phyloP scores from a whole-genome alignment of 164 flowering plant genomes.

The Santalum album region DNA sequence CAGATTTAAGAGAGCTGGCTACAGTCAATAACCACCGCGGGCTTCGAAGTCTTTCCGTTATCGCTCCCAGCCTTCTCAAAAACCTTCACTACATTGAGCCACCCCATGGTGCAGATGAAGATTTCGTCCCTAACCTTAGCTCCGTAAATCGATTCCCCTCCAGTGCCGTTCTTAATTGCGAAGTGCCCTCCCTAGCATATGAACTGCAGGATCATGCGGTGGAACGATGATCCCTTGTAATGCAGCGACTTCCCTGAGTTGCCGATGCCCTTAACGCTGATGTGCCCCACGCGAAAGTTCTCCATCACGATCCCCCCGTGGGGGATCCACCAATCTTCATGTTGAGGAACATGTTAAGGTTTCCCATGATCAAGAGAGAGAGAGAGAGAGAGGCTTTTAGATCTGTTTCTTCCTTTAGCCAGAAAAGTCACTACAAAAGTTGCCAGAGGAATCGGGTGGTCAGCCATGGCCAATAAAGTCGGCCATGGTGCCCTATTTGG shows the following conservation, averaged over 20 bases:
- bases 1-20: no score
- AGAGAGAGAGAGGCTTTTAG: no score
- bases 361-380: no score
- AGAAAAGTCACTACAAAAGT: no score
- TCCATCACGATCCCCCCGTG: conserved; percentile 71
- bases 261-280: conserved; percentile 71
- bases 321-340: conserved; percentile 57
- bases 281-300: conserved; percentile 80
- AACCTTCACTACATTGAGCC: conserved; percentile 36
- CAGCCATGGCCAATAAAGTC: no score
- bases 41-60: no score
- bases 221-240: conserved; percentile 66
- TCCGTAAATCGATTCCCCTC: conserved; percentile 74
- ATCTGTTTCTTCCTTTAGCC: no score
- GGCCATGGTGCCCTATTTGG: no score
- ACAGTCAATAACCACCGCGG: no score
- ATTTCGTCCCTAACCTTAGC: conserved; percentile 52
- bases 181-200: conserved; percentile 84
- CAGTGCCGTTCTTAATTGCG: conserved; percentile 69
- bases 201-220: conserved; percentile 64
- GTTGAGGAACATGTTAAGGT: conserved; percentile 78
- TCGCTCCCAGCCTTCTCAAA: conserved; percentile 54
- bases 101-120: conserved; percentile 55
- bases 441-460: no score
- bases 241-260: conserved; percentile 60